Evolutionary conservation across 192 early-diverging fungal species (phyloP).

Genomic region (Obelidium mucronatum): DNA sequence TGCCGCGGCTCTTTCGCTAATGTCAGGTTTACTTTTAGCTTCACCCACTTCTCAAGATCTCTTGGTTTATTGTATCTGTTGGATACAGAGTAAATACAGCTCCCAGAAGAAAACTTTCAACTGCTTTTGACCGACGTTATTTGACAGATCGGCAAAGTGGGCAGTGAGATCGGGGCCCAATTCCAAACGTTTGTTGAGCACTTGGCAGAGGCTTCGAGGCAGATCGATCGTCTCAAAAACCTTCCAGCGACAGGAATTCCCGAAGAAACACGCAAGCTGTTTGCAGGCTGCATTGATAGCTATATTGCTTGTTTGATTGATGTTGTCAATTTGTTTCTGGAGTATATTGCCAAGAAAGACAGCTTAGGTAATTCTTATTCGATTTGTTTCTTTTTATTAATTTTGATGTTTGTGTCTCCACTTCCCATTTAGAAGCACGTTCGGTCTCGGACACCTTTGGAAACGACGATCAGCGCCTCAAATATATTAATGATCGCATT

Average conservation of each 20-base stretch:
- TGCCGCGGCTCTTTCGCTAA: neutral
- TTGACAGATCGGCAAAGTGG: neutral
- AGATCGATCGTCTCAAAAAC: neutral
- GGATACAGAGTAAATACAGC: slow-evolving; percentile 2
- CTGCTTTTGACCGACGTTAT: too few relatives aligned
- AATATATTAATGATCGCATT: neutral
- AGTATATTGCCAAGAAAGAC: neutral
- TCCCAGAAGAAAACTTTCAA: neutral
- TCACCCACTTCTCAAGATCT: neutral
- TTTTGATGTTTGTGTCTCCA: neutral
- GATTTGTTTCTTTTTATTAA: neutral
- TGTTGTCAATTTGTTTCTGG: neutral
- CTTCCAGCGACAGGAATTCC: neutral
- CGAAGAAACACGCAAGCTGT: neutral
- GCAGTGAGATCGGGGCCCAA: neutral
- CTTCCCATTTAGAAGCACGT: neutral
- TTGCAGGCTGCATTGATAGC: neutral
- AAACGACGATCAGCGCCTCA: neutral
- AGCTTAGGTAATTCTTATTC: neutral
- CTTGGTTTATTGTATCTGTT: slow-evolving; percentile 3
- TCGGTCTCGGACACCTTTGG: neutral
- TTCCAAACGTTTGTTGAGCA: neutral
- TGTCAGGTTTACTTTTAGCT: neutral
- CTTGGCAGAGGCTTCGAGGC: neutral
- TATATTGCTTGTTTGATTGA: neutral